phyloP scores from a whole-genome alignment of 768 basidiomycete genomes.

The Holtermannia corniformis region DNA sequence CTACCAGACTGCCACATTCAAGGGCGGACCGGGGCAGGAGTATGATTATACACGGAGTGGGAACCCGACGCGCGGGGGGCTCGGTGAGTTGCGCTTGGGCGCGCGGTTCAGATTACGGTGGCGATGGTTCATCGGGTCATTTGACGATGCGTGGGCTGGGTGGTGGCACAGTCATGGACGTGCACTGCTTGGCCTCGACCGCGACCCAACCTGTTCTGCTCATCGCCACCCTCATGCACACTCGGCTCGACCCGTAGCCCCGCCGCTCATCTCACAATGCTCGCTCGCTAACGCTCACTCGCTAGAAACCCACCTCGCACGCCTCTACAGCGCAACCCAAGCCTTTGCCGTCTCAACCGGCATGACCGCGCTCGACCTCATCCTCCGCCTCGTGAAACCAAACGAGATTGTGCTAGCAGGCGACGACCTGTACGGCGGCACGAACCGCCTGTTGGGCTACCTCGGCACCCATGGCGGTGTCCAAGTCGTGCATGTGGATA shows the following conservation, averaged over 20 bases:
- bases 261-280: too few relatives aligned
- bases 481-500: conserved; percentile 85
- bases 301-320: conserved; percentile 89
- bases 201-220: too few relatives aligned
- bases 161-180: conserved; percentile 5
- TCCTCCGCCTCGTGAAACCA: conserved; percentile 85
- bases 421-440: conserved; percentile 95
- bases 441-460: conserved; percentile 86
- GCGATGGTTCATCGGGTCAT: too few relatives aligned
- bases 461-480: conserved; percentile 79
- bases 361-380: conserved; percentile 95
- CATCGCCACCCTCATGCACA: too few relatives aligned
- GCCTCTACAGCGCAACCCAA: conserved; percentile 85
- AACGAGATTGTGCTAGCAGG: conserved; percentile 94
- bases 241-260: too few relatives aligned
- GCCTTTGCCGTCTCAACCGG: conserved; percentile 91
- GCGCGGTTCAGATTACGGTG: too few relatives aligned
- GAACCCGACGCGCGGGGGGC: conserved; percentile 89
- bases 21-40: conserved; percentile 66
- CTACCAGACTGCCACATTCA: conserved; percentile 97
- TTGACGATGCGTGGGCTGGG: too few relatives aligned
- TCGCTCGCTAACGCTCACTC: not conserved
- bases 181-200: conserved; percentile 1
- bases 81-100: conserved; percentile 57
- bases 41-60: conserved; percentile 94